Conservation (phyloP, 306 rosid species). For the Prunus armeniaca region DNA sequence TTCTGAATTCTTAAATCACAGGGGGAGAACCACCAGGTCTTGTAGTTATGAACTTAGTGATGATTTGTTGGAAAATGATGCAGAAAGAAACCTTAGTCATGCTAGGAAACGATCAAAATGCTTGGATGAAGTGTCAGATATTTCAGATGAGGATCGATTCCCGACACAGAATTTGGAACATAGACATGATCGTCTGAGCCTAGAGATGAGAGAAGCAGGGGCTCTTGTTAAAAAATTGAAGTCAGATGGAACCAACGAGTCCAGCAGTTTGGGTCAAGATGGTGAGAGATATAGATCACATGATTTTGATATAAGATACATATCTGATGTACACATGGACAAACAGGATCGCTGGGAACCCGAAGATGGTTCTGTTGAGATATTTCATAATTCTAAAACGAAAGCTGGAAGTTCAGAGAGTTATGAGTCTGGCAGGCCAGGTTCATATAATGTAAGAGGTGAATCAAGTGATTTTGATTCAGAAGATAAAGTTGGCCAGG, state of each 20-base stretch:
- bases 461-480: slow-evolving; percentile 6
- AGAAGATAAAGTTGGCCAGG: background rate
- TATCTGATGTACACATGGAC: background rate
- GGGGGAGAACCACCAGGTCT: background rate
- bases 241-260: slow-evolving; percentile 14
- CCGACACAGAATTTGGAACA: background rate
- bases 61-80: slow-evolving; percentile 26
- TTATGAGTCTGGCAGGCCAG: background rate
- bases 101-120: slow-evolving; percentile 20
- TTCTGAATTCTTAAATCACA: slow-evolving; percentile 5
- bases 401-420: background rate
- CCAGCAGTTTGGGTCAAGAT: slow-evolving; percentile 13
- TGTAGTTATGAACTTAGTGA: slow-evolving; percentile 20
- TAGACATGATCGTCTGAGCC: background rate
- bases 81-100: slow-evolving; percentile 15
- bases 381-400: background rate
- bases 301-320: background rate
- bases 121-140: slow-evolving; percentile 12
- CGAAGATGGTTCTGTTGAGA: slow-evolving; percentile 6
- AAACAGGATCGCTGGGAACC: slow-evolving; percentile 29
- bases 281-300: background rate
- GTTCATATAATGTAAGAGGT: background rate
- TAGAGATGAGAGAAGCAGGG: background rate
- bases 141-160: slow-evolving; percentile 1
- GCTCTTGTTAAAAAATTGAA: background rate